These are phyloP conservation scores for Amaranthus palmeri DNA, from an alignment of 148 eudicot species.

Conservation along the genomic window DNA sequence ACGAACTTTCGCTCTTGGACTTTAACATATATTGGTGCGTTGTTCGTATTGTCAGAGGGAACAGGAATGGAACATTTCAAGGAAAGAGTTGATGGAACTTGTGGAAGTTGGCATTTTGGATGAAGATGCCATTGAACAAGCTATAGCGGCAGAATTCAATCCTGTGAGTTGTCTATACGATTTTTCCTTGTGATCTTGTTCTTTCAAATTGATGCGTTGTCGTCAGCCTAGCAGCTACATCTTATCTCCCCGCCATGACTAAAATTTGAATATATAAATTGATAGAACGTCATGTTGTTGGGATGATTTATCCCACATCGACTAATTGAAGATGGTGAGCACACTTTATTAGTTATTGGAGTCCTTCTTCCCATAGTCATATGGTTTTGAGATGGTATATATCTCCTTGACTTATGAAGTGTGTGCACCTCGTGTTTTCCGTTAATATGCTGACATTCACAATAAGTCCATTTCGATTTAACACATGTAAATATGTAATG, in stretches of 20 bases:
- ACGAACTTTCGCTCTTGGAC: slow-evolving; percentile 2
- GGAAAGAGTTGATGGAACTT: slow-evolving; percentile 85
- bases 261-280: not conserved
- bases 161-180: slow-evolving; percentile 49
- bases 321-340: no score
- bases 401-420: no score
- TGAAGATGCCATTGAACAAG: slow-evolving; percentile 62
- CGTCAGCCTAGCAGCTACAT: not conserved
- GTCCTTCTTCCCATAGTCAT: no score
- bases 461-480: no score
- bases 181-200: not conserved
- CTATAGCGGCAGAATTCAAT: slow-evolving; percentile 61
- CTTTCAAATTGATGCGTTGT: not conserved
- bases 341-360: no score
- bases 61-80: slow-evolving; percentile 98
- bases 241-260: not conserved
- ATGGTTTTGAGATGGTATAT: no score
- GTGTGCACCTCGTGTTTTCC: no score
- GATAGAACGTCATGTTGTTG: not conserved
- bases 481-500: no score
- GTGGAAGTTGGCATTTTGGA: slow-evolving; percentile 71
- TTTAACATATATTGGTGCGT: slow-evolving; percentile 18
- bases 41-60: slow-evolving; percentile 63
- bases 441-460: no score
- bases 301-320: no score